phyloP scores from a whole-genome alignment of 2,329 filamentous ascomycete genomes.

The Periconia digitata region DNA sequence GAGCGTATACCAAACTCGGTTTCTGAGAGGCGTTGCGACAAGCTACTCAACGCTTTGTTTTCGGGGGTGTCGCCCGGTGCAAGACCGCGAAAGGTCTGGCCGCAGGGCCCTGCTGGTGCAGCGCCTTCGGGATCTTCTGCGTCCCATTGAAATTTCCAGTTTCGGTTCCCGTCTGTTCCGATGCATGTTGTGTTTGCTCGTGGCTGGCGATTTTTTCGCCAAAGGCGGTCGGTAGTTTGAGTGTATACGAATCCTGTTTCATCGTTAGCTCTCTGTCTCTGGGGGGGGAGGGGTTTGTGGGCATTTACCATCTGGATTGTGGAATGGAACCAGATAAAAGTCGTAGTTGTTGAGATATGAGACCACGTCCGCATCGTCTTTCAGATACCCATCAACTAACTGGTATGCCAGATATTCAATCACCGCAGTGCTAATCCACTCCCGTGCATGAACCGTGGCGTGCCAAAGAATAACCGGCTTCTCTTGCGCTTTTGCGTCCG shows the following conservation, averaged over 20 bases:
- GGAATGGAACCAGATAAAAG: slow-evolving; percentile 52
- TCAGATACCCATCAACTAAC: neutral
- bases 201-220: slow-evolving; percentile 16
- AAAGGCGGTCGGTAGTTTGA: slow-evolving; percentile 16
- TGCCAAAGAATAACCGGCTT: slow-evolving; percentile 11
- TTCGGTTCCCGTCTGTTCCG: slow-evolving; percentile 16
- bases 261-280: no score
- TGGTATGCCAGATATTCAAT: slow-evolving; percentile 1
- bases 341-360: slow-evolving; percentile 59
- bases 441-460: slow-evolving; percentile 10
- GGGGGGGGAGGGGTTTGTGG: no score
- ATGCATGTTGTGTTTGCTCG: slow-evolving; percentile 22
- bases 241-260: slow-evolving; percentile 17
- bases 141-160: slow-evolving; percentile 13
- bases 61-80: slow-evolving; percentile 1
- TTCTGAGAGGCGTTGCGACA: neutral
- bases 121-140: slow-evolving; percentile 4
- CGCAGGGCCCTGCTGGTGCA: slow-evolving; percentile 13
- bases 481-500: slow-evolving; percentile 1
- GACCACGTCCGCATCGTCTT: neutral
- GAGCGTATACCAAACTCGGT: neutral
- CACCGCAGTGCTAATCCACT: slow-evolving; percentile 11
- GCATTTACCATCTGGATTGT: slow-evolving; percentile 10
- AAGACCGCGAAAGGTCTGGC: slow-evolving; percentile 5
- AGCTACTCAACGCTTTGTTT: neutral